Conservation (phyloP, 2,329 filamentous ascomycete species). For the Sphaerulina vaccinii region DNA sequence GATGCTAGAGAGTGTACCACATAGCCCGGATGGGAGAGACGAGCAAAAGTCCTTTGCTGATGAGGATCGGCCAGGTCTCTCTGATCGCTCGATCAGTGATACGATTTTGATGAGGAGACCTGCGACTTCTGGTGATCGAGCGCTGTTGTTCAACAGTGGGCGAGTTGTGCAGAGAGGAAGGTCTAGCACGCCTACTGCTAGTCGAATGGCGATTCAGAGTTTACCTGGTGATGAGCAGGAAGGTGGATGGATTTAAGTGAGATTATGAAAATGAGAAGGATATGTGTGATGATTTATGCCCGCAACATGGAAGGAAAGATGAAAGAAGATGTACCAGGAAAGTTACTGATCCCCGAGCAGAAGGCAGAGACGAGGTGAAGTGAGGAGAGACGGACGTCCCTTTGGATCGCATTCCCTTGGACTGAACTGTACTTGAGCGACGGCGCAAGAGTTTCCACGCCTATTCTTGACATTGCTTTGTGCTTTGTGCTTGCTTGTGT, state of each 20-base stretch:
- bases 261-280: slow-evolving; percentile 8
- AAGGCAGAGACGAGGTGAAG: background rate
- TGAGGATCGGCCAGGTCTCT: background rate
- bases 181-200: slow-evolving; percentile 7
- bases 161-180: slow-evolving; percentile 28
- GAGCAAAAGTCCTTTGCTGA: slow-evolving; percentile 3
- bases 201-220: slow-evolving; percentile 10
- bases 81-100: slow-evolving; percentile 13
- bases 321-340: background rate
- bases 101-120: slow-evolving; percentile 26
- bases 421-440: too few relatives aligned
- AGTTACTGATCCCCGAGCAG: too few relatives aligned
- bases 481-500: background rate
- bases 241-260: slow-evolving; percentile 14
- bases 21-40: slow-evolving; percentile 22
- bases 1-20: slow-evolving; percentile 29
- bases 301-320: slow-evolving; percentile 5
- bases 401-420: too few relatives aligned
- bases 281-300: slow-evolving; percentile 3
- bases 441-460: background rate
- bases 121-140: slow-evolving; percentile 27
- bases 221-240: slow-evolving; percentile 13
- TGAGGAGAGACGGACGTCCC: background rate
- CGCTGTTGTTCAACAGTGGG: slow-evolving; percentile 29
- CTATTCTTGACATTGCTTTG: background rate